Evolutionary conservation across 2,329 filamentous ascomycete species (phyloP).

Genomic region (Metarhizium humberi): DNA sequence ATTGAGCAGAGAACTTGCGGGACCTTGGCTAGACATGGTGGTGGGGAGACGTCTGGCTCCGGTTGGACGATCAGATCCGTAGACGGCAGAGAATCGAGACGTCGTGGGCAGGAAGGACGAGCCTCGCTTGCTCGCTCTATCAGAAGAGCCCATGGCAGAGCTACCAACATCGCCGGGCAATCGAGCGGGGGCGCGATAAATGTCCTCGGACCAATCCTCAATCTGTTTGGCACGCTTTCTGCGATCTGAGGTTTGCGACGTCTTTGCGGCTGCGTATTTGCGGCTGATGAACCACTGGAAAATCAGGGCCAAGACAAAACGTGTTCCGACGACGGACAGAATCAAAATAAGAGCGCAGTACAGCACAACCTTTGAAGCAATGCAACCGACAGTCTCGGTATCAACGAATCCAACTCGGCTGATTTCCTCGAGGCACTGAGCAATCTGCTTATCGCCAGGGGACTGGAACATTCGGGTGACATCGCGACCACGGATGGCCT

Average conservation of each 20-base stretch:
- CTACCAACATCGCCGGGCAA: slow-evolving; percentile 66
- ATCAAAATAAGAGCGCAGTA: slow-evolving; percentile 92
- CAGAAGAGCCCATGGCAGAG: slow-evolving; percentile 48
- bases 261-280: slow-evolving; percentile 76
- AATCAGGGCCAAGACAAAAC: slow-evolving; percentile 79
- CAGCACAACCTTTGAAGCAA: slow-evolving; percentile 92
- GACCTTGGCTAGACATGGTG: slow-evolving; percentile 89
- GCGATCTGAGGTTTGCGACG: slow-evolving; percentile 69
- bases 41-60: slow-evolving; percentile 53
- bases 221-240: slow-evolving; percentile 88
- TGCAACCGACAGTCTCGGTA: slow-evolving; percentile 92
- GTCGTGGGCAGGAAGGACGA: slow-evolving; percentile 86
- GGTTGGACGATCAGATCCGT: slow-evolving; percentile 56
- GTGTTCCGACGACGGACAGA: slow-evolving; percentile 73
- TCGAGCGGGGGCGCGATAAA: slow-evolving; percentile 82
- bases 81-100: slow-evolving; percentile 87
- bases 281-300: slow-evolving; percentile 96
- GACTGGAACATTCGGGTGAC: slow-evolving; percentile 82
- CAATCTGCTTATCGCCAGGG: slow-evolving; percentile 67
- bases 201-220: slow-evolving; percentile 96
- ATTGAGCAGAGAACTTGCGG: slow-evolving; percentile 62
- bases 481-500: slow-evolving; percentile 69
- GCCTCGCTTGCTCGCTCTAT: slow-evolving; percentile 68
- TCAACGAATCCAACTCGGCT: slow-evolving; percentile 95
- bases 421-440: slow-evolving; percentile 82